Percentiles rank a stretch among this genome's conserved stretches.
These are phyloP conservation scores for Globisporangium cylindrosporum DNA, from an alignment of 352 stramenopile genomes.

Conservation along the genomic window DNA sequence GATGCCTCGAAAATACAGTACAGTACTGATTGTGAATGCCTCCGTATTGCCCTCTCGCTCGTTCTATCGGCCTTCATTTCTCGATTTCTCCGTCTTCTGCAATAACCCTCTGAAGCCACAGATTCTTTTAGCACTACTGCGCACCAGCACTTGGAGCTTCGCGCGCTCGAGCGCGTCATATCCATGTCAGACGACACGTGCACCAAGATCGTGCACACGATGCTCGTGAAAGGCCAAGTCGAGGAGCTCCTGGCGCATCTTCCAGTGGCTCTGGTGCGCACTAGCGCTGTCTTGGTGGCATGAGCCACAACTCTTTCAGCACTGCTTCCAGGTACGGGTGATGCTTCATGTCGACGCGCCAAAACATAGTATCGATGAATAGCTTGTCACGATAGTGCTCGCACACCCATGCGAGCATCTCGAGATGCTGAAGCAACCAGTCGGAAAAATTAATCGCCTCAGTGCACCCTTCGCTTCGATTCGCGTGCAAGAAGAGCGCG, in stretches of 20 bases:
- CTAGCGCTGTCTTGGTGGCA: neutral
- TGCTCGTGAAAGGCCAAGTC: conserved; percentile 13
- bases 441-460: no score
- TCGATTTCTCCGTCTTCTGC: no score
- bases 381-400: neutral
- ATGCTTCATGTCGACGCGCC: neutral
- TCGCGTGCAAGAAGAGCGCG: neutral
- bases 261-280: conserved; percentile 23
- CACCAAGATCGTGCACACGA: conserved; percentile 17
- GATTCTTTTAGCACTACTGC: neutral
- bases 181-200: neutral
- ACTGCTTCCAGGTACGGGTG: neutral
- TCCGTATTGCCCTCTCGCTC: no score
- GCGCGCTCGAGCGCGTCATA: neutral
- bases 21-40: no score
- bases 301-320: neutral
- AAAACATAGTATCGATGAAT: neutral
- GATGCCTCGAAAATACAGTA: no score
- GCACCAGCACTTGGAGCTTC: neutral
- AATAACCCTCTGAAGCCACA: no score
- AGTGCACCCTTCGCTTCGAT: neutral
- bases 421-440: neutral
- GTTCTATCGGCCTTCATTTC: no score
- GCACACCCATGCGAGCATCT: neutral
- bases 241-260: conserved; percentile 15